Evolutionary conservation across 345 rosid genomes (phyloP).

Genomic region (Eucalyptus marginata): DNA sequence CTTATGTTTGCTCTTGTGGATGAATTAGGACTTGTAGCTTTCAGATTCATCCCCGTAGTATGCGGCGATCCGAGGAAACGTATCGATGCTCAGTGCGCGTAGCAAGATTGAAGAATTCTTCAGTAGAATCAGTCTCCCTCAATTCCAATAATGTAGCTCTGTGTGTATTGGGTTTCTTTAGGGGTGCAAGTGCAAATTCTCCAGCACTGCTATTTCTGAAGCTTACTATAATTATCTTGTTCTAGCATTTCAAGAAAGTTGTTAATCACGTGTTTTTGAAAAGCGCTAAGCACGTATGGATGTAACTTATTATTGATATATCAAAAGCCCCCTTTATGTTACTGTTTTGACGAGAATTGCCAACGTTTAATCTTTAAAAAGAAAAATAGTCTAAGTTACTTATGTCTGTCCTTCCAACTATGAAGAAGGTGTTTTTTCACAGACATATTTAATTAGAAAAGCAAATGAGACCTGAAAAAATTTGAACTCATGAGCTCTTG

Average conservation of each 20-base stretch:
- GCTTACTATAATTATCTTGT: neutral
- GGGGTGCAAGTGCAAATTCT: neutral
- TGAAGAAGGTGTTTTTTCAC: neutral
- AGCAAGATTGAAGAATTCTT: neutral
- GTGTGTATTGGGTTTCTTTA: neutral
- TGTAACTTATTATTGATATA: too few species aligned
- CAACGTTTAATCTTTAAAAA: too few species aligned
- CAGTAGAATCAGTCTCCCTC: neutral
- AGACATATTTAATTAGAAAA: too few species aligned
- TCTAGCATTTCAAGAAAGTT: neutral
- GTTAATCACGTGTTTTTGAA: too few species aligned
- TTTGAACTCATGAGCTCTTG: neutral
- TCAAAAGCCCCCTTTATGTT: neutral
- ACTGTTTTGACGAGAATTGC: too few species aligned
- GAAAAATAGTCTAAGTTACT: neutral
- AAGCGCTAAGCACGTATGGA: too few species aligned
- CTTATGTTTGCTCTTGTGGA: neutral
- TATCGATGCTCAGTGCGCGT: neutral
- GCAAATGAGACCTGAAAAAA: accelerated
- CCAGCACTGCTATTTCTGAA: neutral
- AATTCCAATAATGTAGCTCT: neutral
- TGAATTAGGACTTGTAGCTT: neutral
- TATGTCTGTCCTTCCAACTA: neutral
- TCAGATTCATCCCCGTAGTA: neutral
- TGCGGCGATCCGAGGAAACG: neutral